Evolutionary conservation across 2,329 filamentous ascomycete genomes (phyloP).

Genomic region (Aureobasidium zeae): DNA sequence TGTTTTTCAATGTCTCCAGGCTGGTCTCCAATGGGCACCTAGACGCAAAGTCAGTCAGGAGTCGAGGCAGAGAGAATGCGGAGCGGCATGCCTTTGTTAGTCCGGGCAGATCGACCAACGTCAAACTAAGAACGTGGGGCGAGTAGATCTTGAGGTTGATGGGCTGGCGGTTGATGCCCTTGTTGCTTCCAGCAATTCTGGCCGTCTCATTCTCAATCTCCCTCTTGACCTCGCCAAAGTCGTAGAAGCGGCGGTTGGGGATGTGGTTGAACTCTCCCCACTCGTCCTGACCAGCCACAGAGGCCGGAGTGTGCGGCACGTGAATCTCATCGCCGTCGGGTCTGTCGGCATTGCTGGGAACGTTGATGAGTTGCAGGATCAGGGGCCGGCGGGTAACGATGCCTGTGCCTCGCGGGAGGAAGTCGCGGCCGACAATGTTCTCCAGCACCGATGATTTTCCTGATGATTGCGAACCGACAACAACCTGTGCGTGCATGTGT

Average conservation of each 20-base stretch:
- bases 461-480: constrained; percentile 95
- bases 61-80: neutral
- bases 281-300: constrained; percentile 55
- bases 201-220: constrained; percentile 97
- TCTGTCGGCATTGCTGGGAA: constrained; percentile 66
- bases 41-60: constrained; percentile 1
- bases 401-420: constrained; percentile 88
- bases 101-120: constrained; percentile 88
- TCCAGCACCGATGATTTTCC: constrained; percentile 98
- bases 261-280: constrained; percentile 98
- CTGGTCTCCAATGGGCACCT: constrained; percentile 96
- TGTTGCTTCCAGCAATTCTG: constrained; percentile 90
- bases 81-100: constrained; percentile 65
- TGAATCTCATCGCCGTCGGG: constrained; percentile 55
- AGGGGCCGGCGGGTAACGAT: constrained; percentile 91
- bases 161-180: constrained; percentile 93
- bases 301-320: constrained; percentile 68
- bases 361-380: constrained; percentile 96
- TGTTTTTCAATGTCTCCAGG: constrained; percentile 98
- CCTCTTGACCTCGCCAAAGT: constrained; percentile 86
- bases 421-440: constrained; percentile 97
- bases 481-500: constrained; percentile 56
- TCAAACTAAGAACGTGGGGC: constrained; percentile 90
- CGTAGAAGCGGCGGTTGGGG: constrained; percentile 76
- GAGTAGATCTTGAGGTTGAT: constrained; percentile 99